These are phyloP conservation scores for Aurantiochytrium sp. DNA, from an alignment of 108 stramenopile genomes.

Conservation along the genomic window DNA sequence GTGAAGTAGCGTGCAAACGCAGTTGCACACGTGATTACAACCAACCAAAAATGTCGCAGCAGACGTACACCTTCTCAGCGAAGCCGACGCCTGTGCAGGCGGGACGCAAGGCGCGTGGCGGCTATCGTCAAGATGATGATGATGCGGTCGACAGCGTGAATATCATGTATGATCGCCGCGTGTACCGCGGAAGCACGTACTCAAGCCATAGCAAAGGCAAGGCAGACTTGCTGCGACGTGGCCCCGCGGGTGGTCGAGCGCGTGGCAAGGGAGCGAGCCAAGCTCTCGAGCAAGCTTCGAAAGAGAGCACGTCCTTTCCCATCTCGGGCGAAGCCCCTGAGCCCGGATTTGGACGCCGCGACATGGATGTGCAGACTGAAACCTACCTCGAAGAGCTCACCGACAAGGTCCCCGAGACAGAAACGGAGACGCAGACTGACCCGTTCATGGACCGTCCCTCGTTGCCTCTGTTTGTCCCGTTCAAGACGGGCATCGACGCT, in stretches of 20 bases:
- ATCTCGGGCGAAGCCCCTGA: constrained; percentile 27
- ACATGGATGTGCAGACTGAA: constrained; percentile 57
- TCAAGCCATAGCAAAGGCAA: constrained; percentile 23
- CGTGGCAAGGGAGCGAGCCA: neutral
- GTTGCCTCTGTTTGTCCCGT: constrained; percentile 47
- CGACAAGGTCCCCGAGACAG: constrained; percentile 43
- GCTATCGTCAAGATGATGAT: neutral
- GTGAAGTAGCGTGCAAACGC: no score
- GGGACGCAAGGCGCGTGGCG: neutral
- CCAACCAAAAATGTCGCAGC: neutral
- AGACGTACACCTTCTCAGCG: neutral
- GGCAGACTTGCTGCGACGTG: neutral
- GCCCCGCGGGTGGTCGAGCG: neutral
- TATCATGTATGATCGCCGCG: constrained; percentile 42
- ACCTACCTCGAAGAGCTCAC: constrained; percentile 55
- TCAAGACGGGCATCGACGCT: constrained; percentile 46
- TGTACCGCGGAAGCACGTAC: constrained; percentile 60
- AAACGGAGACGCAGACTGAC: constrained; percentile 51
- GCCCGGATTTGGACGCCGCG: constrained; percentile 40
- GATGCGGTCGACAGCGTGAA: neutral
- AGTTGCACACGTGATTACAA: neutral
- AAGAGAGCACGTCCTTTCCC: neutral
- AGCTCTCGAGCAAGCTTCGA: constrained; percentile 13
- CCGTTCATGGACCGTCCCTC: constrained; percentile 50
- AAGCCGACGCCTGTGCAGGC: constrained; percentile 10